phyloP scores from a whole-genome alignment of 257 asterid species.

The Scutellaria minor region DNA sequence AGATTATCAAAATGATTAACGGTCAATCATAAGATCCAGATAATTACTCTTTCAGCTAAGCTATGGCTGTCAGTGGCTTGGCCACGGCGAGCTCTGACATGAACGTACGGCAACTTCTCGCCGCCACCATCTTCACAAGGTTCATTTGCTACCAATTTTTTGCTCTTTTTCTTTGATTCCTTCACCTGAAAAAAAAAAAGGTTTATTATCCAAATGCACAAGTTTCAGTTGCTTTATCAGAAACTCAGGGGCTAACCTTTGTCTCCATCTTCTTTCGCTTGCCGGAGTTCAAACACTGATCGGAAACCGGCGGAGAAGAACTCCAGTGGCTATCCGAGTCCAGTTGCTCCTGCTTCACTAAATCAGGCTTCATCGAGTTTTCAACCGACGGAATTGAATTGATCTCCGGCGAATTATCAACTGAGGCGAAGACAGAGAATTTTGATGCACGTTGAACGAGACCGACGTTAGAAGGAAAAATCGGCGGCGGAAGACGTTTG shows the following conservation, averaged over 20 bases:
- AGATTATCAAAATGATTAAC: constrained; percentile 34
- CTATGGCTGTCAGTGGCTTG: constrained; percentile 99
- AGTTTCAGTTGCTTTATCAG: constrained; percentile 4
- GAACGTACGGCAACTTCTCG: constrained; percentile 80
- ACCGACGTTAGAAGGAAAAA: constrained; percentile 56
- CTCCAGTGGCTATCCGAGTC: constrained; percentile 56
- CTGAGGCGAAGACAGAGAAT: constrained; percentile 56
- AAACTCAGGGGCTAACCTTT: constrained; percentile 47
- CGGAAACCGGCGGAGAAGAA: constrained; percentile 57
- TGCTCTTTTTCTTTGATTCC: constrained; percentile 61
- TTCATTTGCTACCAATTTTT: constrained; percentile 47
- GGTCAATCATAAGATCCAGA: constrained; percentile 32
- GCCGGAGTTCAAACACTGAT: constrained; percentile 50
- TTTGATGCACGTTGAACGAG: constrained; percentile 62
- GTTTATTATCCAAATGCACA: background rate
- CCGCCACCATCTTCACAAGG: constrained; percentile 54
- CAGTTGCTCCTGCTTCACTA: constrained; percentile 65
- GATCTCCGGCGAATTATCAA: constrained; percentile 46
- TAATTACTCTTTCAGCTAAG: constrained; percentile 90
- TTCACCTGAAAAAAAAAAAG: constrained; percentile 44
- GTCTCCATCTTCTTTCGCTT: constrained; percentile 77
- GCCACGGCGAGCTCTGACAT: constrained; percentile 96
- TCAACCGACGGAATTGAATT: constrained; percentile 36
- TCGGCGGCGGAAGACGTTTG: constrained; percentile 46
- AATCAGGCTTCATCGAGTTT: constrained; percentile 38